Evolutionary conservation across 78 protist genomes (phyloP).

Genomic region (Tieghemostelium lacteum): DNA sequence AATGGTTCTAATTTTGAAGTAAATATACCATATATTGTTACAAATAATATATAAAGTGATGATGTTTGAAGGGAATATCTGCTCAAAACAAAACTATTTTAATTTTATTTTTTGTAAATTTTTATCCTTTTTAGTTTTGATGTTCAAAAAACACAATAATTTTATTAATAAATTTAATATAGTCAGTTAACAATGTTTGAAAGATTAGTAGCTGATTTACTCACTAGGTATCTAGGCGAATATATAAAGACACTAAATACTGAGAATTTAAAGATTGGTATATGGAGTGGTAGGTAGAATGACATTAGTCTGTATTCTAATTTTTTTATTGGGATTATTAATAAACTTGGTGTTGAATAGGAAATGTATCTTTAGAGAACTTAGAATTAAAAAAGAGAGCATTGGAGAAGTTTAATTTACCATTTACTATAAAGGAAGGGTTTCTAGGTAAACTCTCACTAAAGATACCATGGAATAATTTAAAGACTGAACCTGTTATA

Average conservation of each 20-base stretch:
- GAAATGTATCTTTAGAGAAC: constrained; percentile 68
- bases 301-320: not conserved
- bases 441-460: constrained; percentile 69
- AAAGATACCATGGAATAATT: constrained; percentile 80
- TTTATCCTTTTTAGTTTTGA: too few relatives aligned
- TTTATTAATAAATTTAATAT: too few relatives aligned
- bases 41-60: too few relatives aligned
- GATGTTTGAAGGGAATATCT: too few relatives aligned
- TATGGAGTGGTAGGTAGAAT: constrained; percentile 48
- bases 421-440: constrained; percentile 64
- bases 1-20: too few relatives aligned
- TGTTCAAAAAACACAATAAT: too few relatives aligned
- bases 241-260: constrained; percentile 67
- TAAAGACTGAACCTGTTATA: constrained; percentile 76
- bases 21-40: too few relatives aligned
- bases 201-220: constrained; percentile 61
- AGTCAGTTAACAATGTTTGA: constrained; percentile 55
- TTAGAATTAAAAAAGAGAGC: constrained; percentile 70
- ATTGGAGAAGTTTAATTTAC: constrained; percentile 61
- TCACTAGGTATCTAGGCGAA: constrained; percentile 51
- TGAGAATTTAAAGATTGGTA: constrained; percentile 73
- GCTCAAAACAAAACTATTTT: too few relatives aligned
- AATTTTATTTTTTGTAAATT: too few relatives aligned
- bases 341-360: not conserved
- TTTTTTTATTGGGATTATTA: not conserved